phyloP scores from a whole-genome alignment of 2,329 filamentous ascomycete genomes.

The Aspergillus sp. region DNA sequence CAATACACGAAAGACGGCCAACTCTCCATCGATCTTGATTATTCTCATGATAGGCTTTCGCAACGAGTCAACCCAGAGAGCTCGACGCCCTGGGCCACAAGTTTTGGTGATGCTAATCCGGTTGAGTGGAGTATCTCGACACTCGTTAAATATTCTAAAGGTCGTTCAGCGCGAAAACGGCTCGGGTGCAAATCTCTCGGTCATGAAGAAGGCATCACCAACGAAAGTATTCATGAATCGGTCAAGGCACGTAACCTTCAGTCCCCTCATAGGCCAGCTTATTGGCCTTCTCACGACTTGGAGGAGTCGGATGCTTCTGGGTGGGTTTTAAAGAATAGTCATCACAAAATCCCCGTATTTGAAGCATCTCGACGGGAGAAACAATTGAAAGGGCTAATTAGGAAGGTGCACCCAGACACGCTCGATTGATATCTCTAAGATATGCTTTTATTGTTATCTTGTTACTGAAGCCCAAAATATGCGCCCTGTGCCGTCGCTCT shows the following conservation, averaged over 20 bases:
- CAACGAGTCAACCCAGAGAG: background rate
- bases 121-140: background rate
- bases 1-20: conserved; percentile 3
- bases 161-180: background rate
- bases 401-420: background rate
- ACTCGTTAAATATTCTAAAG: background rate
- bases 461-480: background rate
- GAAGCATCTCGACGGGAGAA: background rate
- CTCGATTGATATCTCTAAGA: background rate
- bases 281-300: background rate
- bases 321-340: background rate
- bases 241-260: background rate
- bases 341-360: background rate
- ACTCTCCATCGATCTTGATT: conserved; percentile 1
- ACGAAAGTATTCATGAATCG: conserved; percentile 1
- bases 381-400: background rate
- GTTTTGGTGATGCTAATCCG: conserved; percentile 1
- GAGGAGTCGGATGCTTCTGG: background rate
- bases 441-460: background rate
- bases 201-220: background rate
- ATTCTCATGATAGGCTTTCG: conserved; percentile 1
- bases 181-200: background rate
- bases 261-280: background rate
- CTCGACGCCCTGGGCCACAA: background rate
- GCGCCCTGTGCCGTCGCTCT: background rate